These are phyloP conservation scores for Podaxis pistillaris DNA, from an alignment of 768 basidiomycete genomes.

Conservation along the genomic window DNA sequence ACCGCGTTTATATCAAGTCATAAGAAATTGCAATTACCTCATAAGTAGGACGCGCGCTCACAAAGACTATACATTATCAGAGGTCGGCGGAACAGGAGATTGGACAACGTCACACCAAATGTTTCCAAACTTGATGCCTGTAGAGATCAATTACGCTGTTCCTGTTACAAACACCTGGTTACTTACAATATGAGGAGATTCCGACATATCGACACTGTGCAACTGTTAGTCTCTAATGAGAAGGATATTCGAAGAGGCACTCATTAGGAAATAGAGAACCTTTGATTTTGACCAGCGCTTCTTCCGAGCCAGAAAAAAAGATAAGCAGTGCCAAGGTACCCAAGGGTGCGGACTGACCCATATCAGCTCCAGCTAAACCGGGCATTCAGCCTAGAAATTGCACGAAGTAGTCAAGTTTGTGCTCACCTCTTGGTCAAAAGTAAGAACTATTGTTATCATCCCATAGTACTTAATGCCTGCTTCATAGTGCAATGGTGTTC, in stretches of 20 bases:
- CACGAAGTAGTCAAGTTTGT: background rate
- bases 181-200: slow-evolving; percentile 20
- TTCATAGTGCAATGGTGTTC: background rate
- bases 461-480: background rate
- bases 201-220: slow-evolving; percentile 24
- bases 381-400: background rate
- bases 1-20: background rate
- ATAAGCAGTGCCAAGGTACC: background rate
- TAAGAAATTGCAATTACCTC: background rate
- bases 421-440: slow-evolving; percentile 22
- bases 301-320: slow-evolving; percentile 11
- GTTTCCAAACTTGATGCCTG: background rate
- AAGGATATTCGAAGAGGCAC: background rate
- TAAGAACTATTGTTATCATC: slow-evolving; percentile 15
- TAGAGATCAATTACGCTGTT: background rate
- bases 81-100: background rate
- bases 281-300: slow-evolving; percentile 24
- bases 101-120: background rate
- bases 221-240: background rate
- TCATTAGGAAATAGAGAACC: slow-evolving; percentile 22
- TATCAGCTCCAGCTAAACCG: slow-evolving; percentile 21
- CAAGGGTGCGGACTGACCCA: slow-evolving; percentile 17
- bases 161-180: background rate
- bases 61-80: background rate
- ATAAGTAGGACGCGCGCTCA: background rate